A percentile compares a stretch with the other conserved stretches of the same genome.
These are phyloP conservation scores for Penicillium cinerascens DNA, from an alignment of 495 filamentous ascomycete species.

Conservation along the genomic window DNA sequence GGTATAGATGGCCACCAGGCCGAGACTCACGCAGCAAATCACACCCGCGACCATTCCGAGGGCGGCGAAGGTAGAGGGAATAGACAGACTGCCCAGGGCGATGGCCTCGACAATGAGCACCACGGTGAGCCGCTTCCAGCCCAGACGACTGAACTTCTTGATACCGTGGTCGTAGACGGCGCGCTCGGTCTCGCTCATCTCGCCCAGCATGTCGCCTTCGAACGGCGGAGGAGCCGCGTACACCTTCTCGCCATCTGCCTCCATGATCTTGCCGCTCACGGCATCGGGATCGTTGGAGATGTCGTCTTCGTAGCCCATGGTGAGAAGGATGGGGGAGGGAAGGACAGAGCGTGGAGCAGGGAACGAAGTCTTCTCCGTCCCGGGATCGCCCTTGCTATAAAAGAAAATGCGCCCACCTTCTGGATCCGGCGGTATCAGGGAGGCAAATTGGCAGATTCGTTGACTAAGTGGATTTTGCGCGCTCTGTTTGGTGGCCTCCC, in stretches of 20 bases:
- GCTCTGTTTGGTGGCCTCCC: too few relatives aligned
- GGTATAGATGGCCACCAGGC: constrained; percentile 66
- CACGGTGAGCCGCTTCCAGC: constrained; percentile 38
- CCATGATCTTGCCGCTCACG: constrained; percentile 20
- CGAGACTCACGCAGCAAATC: constrained; percentile 54
- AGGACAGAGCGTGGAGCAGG: neutral
- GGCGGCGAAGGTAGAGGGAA: constrained; percentile 56
- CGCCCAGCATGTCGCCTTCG: constrained; percentile 28
- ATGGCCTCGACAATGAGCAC: constrained; percentile 63
- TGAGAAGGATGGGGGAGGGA: neutral
- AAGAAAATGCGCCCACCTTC: constrained; percentile 2
- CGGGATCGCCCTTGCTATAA: constrained; percentile 2
- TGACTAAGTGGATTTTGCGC: constrained; percentile 11
- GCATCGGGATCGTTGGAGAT: constrained; percentile 22
- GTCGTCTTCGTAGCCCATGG: constrained; percentile 28
- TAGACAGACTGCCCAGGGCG: constrained; percentile 57
- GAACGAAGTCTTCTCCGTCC: neutral
- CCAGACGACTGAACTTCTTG: constrained; percentile 32
- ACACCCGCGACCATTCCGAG: constrained; percentile 58
- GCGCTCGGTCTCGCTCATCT: constrained; percentile 31
- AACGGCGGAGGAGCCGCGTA: constrained; percentile 23
- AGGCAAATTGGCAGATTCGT: constrained; percentile 8
- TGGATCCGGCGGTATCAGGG: constrained; percentile 20
- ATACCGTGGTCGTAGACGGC: constrained; percentile 27
- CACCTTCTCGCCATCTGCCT: constrained; percentile 17